Evolutionary conservation across 108 stramenopile genomes (phyloP).

Genomic region (Cyclotella cryptica): DNA sequence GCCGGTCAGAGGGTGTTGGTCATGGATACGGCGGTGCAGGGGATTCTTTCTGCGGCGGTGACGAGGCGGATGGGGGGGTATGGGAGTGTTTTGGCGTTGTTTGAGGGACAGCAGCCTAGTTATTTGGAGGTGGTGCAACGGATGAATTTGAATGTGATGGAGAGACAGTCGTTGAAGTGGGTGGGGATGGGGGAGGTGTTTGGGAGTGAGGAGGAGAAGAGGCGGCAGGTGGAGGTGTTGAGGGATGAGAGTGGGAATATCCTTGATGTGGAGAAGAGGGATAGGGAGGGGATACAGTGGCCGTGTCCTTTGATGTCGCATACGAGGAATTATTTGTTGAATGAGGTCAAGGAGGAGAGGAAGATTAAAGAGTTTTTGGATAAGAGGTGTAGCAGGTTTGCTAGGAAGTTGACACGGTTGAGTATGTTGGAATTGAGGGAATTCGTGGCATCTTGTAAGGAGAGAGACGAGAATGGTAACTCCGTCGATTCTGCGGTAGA

Average conservation of each 20-base stretch:
- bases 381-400: constrained; percentile 78
- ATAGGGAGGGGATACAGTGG: constrained; percentile 68
- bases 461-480: constrained; percentile 12
- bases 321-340: constrained; percentile 65
- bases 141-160: constrained; percentile 77
- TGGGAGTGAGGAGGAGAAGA: constrained; percentile 35
- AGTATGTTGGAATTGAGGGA: constrained; percentile 63
- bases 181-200: constrained; percentile 78
- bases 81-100: constrained; percentile 74
- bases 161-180: constrained; percentile 72
- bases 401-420: constrained; percentile 76
- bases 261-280: constrained; percentile 59
- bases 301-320: constrained; percentile 82
- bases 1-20: constrained; percentile 85
- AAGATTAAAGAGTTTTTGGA: constrained; percentile 67
- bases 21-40: constrained; percentile 67
- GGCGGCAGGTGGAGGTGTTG: constrained; percentile 13
- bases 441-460: constrained; percentile 43
- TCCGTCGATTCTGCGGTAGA: not conserved
- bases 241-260: constrained; percentile 31
- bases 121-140: constrained; percentile 65
- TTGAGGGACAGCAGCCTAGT: constrained; percentile 76
- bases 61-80: constrained; percentile 89
- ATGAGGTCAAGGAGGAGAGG: constrained; percentile 55
- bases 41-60: constrained; percentile 75